Evolutionary conservation across 768 basidiomycete species (phyloP).

Genomic region (Rhizopogon rudus): DNA sequence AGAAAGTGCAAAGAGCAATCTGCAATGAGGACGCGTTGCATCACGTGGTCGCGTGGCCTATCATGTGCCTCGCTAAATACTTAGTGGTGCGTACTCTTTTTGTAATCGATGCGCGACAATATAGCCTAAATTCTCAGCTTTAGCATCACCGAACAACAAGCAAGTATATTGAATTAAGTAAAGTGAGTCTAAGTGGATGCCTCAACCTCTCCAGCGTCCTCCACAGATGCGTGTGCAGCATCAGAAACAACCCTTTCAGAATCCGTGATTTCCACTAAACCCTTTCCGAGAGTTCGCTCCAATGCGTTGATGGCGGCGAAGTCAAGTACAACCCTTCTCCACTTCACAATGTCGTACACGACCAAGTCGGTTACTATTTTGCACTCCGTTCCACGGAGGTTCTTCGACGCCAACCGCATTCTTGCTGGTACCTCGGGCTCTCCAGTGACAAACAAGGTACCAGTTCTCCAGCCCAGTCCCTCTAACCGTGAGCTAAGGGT

Average conservation of each 20-base stretch:
- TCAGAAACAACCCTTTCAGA: constrained; percentile 6
- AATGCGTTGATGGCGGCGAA: constrained; percentile 76
- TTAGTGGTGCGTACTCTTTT: too few species aligned
- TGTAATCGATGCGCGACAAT: too few species aligned
- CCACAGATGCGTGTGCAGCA: neutral
- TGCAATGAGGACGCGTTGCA: constrained; percentile 18
- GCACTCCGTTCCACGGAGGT: constrained; percentile 66
- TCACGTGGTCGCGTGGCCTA: constrained; percentile 26
- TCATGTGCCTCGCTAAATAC: too few species aligned
- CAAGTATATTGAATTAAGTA: neutral
- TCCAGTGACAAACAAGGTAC: constrained; percentile 73
- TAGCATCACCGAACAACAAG: neutral
- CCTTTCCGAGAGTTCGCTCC: constrained; percentile 56
- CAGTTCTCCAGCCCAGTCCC: constrained; percentile 58
- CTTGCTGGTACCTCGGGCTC: constrained; percentile 46
- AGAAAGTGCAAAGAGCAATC: neutral
- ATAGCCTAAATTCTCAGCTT: too few species aligned
- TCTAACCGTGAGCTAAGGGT: constrained; percentile 59
- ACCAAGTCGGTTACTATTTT: constrained; percentile 60
- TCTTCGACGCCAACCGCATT: constrained; percentile 59
- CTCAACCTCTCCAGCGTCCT: neutral
- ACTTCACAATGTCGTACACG: constrained; percentile 81
- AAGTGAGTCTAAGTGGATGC: neutral
- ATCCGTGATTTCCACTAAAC: constrained; percentile 1
- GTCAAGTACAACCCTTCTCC: constrained; percentile 80